Percentiles rank a stretch among this genome's conserved stretches.
These are phyloP conservation scores for Penicillium dipodomyicola DNA, from an alignment of 495 filamentous ascomycete genomes.

Conservation along the genomic window DNA sequence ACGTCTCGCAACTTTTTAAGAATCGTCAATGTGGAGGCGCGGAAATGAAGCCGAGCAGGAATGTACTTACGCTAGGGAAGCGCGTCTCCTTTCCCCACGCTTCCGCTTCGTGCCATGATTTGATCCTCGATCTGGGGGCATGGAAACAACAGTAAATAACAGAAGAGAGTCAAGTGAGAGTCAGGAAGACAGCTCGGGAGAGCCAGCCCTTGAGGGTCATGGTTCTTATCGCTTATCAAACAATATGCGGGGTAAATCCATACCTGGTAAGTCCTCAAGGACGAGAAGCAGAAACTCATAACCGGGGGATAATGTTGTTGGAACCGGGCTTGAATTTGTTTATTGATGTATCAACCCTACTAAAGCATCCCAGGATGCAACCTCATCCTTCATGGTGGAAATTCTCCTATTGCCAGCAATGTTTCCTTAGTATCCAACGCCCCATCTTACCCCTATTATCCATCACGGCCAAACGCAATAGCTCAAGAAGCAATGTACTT, in stretches of 20 bases:
- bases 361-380: too few species aligned
- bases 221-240: background rate
- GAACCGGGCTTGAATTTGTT: too few species aligned
- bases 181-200: background rate
- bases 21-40: background rate
- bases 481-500: too few species aligned
- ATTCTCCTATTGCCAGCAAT: too few species aligned
- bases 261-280: too few species aligned
- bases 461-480: too few species aligned
- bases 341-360: too few species aligned
- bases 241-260: background rate
- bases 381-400: too few species aligned
- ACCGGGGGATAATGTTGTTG: too few species aligned
- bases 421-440: too few species aligned
- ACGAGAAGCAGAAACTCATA: too few species aligned
- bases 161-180: background rate
- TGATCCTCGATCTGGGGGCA: background rate
- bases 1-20: constrained; percentile 39
- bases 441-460: too few species aligned
- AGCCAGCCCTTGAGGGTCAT: background rate
- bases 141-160: background rate
- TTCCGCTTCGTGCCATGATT: constrained; percentile 15
- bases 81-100: constrained; percentile 13
- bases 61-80: constrained; percentile 14
- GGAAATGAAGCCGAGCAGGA: background rate